These are phyloP conservation scores for Aspergillus sp. DNA, from an alignment of 2,329 filamentous ascomycete species.

Conservation along the genomic window DNA sequence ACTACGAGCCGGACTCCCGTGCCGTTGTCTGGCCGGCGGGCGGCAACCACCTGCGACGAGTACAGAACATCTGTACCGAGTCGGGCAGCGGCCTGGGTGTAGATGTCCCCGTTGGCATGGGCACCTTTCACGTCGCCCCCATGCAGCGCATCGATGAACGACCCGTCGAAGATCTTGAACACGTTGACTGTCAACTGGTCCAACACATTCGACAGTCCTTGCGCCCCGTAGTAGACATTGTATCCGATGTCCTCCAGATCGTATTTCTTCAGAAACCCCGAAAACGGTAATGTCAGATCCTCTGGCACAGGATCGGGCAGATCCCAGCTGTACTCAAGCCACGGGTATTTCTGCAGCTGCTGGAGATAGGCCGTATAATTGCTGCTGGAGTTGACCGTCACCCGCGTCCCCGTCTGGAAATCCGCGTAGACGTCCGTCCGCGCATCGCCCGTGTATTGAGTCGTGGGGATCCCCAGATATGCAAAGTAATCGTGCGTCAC, in stretches of 20 bases:
- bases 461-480: neutral
- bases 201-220: neutral
- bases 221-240: slow-evolving; percentile 10
- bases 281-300: slow-evolving; percentile 14
- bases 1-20: slow-evolving; percentile 23
- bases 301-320: slow-evolving; percentile 13
- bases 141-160: neutral
- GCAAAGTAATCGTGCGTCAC: slow-evolving; percentile 4
- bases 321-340: slow-evolving; percentile 5
- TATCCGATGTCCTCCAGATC: slow-evolving; percentile 4
- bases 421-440: neutral
- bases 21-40: slow-evolving; percentile 26
- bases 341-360: slow-evolving; percentile 12
- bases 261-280: slow-evolving; percentile 16
- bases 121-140: neutral
- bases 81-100: neutral
- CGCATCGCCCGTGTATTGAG: neutral
- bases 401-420: neutral
- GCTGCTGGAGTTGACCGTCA: neutral
- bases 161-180: slow-evolving; percentile 1
- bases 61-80: slow-evolving; percentile 36
- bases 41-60: slow-evolving; percentile 29
- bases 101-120: slow-evolving; percentile 2
- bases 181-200: slow-evolving; percentile 7
- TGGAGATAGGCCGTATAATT: slow-evolving; percentile 8